A percentile compares a stretch with the other conserved stretches of the same genome.
Conservation (phyloP, 306 rosid genomes). For the Biancaea sappan region DNA sequence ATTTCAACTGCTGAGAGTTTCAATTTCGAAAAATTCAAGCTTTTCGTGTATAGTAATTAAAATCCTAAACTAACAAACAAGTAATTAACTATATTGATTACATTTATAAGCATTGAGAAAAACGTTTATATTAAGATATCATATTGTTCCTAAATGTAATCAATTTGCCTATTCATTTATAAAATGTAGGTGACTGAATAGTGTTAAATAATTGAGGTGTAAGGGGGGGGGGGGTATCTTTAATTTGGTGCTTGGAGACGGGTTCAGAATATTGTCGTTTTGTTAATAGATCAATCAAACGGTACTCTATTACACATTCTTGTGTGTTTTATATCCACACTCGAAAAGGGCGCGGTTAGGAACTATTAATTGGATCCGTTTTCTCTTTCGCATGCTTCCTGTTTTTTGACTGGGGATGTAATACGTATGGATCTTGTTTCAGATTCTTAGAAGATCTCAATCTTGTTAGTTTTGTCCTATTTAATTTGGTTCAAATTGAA, state of each 20-base stretch:
- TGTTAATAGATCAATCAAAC: not conserved
- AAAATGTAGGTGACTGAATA: not conserved
- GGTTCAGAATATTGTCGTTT: not conserved
- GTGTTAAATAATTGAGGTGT: not conserved
- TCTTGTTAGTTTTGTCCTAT: constrained; percentile 28
- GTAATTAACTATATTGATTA: no score
- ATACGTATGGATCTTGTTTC: constrained; percentile 21
- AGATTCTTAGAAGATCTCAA: constrained; percentile 36
- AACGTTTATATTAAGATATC: no score
- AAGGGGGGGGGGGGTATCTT: no score
- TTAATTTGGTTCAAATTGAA: constrained; percentile 2
- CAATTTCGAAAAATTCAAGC: no score
- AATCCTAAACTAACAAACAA: no score
- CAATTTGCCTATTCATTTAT: no score
- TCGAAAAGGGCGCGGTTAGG: constrained; percentile 23
- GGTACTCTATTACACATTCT: no score
- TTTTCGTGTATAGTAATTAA: no score
- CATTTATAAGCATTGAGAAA: no score
- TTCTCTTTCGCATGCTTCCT: not conserved
- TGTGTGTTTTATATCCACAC: not conserved
- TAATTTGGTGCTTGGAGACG: constrained; percentile 18
- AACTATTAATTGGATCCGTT: not conserved
- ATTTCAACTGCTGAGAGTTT: no score
- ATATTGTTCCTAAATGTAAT: no score
- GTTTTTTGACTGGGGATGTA: constrained; percentile 22